Percentiles rank a stretch among this genome's conserved stretches.
phyloP scores from a whole-genome alignment of 2,329 filamentous ascomycete species.

The Fusarium tricinctum region DNA sequence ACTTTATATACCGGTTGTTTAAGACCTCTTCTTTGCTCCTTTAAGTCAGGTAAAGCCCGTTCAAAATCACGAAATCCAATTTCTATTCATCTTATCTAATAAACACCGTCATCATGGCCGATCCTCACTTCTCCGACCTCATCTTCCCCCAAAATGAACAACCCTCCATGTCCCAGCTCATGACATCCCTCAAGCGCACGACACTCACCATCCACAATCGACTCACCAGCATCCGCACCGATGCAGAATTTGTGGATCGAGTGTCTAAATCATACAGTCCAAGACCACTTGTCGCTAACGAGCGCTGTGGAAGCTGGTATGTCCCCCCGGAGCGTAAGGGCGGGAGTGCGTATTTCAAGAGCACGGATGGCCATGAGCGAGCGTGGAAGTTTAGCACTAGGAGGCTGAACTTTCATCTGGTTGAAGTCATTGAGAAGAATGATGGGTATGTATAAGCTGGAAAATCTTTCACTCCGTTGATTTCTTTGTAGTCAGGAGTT shows the following conservation, averaged over 20 bases:
- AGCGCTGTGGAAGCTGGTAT: constrained; percentile 97
- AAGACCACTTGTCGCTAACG: constrained; percentile 88
- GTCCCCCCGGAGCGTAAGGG: constrained; percentile 74
- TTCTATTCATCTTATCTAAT: too few species aligned
- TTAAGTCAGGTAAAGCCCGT: neutral
- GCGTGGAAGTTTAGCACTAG: constrained; percentile 92
- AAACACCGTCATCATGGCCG: constrained; percentile 34
- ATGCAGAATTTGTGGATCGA: constrained; percentile 79
- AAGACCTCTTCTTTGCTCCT: too few species aligned
- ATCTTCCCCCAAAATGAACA: constrained; percentile 69
- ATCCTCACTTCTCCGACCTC: constrained; percentile 57
- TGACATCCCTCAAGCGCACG: constrained; percentile 80
- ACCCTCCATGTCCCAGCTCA: constrained; percentile 78
- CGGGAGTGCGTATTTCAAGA: constrained; percentile 94
- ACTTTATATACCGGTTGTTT: neutral
- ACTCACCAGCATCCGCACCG: constrained; percentile 80
- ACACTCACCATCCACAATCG: constrained; percentile 86
- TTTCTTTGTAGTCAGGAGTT: neutral
- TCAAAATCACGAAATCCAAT: neutral
- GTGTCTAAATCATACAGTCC: constrained; percentile 66
- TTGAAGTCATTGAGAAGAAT: constrained; percentile 74
- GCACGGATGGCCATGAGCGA: constrained; percentile 92
- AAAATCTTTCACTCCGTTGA: too few species aligned
- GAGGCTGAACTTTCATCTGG: constrained; percentile 85
- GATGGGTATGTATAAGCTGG: constrained; percentile 70